These are phyloP conservation scores for Citrus inodora DNA, from an alignment of 345 rosid species.

Conservation along the genomic window DNA sequence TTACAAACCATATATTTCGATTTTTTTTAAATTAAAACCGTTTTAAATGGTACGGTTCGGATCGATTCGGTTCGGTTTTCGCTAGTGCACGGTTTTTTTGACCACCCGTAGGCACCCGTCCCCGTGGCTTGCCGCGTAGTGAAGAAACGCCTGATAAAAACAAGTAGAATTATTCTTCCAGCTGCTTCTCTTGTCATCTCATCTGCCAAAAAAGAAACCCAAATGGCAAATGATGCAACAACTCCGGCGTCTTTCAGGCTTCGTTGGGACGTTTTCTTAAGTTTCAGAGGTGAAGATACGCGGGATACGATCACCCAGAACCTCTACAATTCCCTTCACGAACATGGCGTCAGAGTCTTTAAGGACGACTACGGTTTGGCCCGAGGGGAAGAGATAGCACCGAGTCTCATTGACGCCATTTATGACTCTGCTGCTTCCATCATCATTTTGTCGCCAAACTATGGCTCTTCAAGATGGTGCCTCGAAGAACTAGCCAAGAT, in stretches of 20 bases:
- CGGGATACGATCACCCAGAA: slow-evolving; percentile 28
- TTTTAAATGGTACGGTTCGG: fast-evolving
- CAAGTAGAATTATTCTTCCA: too few relatives aligned
- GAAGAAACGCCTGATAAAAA: too few relatives aligned
- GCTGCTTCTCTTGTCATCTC: too few relatives aligned
- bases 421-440: slow-evolving; percentile 52
- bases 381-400: slow-evolving; percentile 39
- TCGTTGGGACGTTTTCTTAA: slow-evolving; percentile 51
- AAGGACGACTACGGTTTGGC: slow-evolving; percentile 37
- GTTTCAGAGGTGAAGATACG: slow-evolving; percentile 58
- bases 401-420: slow-evolving; percentile 35
- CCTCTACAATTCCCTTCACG: slow-evolving; percentile 19
- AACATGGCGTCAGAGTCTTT: neutral
- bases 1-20: too few relatives aligned
- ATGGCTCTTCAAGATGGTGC: slow-evolving; percentile 49
- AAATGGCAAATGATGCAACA: neutral
- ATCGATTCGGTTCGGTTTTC: too few relatives aligned
- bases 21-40: too few relatives aligned
- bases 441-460: slow-evolving; percentile 30
- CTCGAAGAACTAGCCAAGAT: slow-evolving; percentile 46
- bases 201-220: neutral
- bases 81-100: too few relatives aligned
- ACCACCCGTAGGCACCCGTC: too few relatives aligned
- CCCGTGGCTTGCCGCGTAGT: too few relatives aligned
- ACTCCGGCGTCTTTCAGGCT: slow-evolving; percentile 32